phyloP scores from a whole-genome alignment of 116 monocot species.

The Papilionanthe hybrid region DNA sequence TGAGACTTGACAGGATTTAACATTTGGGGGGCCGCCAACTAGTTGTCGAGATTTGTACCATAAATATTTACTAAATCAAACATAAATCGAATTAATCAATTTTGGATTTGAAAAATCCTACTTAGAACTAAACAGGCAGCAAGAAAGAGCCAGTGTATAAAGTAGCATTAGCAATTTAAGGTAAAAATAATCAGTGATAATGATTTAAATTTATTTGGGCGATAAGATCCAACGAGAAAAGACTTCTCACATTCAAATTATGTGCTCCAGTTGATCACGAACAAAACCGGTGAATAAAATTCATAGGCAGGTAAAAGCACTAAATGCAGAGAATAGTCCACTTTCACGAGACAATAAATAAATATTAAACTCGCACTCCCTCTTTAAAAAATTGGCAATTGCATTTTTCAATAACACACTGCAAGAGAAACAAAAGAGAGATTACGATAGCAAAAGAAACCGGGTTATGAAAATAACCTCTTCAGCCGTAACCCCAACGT shows the following conservation, averaged over 20 bases:
- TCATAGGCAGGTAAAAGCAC: neutral
- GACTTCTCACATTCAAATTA: neutral
- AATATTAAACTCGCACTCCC: neutral
- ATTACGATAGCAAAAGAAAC: neutral
- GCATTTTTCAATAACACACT: neutral
- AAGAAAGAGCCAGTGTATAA: neutral
- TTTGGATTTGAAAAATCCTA: too few relatives aligned
- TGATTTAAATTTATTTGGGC: neutral
- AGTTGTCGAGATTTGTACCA: too few relatives aligned
- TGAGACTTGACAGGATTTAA: too few relatives aligned
- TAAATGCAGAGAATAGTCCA: neutral
- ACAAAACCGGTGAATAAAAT: neutral
- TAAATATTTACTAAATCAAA: too few relatives aligned
- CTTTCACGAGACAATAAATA: neutral
- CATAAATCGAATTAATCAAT: too few relatives aligned
- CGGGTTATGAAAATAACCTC: neutral
- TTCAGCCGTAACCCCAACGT: neutral
- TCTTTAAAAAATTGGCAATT: neutral
- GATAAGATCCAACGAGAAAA: neutral
- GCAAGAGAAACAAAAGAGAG: neutral
- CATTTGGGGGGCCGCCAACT: too few relatives aligned
- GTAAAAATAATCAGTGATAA: neutral
- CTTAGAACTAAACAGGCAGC: too few relatives aligned
- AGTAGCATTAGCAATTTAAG: neutral
- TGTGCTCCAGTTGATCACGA: neutral